Evolutionary conservation across 345 rosid genomes (phyloP), one percentile per base, ranked within the genome.

Genomic region (Crucihimalaya himalaica): DNA sequence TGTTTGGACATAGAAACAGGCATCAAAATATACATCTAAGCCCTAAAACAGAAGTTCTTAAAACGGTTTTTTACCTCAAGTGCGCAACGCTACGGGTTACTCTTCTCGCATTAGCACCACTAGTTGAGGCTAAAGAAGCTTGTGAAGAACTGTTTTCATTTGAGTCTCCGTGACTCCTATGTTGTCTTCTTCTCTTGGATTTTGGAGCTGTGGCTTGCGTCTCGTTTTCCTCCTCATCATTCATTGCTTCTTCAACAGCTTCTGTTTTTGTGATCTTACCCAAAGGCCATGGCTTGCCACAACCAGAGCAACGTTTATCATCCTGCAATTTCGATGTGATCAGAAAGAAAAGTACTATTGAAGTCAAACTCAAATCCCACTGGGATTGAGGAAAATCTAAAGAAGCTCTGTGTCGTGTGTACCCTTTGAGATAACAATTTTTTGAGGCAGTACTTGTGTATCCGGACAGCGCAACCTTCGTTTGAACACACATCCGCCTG

Each of bases 361-460:
- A 28, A 46, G 6, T 48, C 42, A 25, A 47, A 47, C 29, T 18
- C 65, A 66, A 10, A 37, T 13, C 2, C 56, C 46, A 52, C 19
- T n/a, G 20, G 0, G 25, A n/a, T 54, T 43, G 39, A 48, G n/a
- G 72, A 45, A 35, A 64, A 6, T 11, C 18, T 18, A 59, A 57
- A 37, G 8, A 25, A 72, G 32, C 13, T 34, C 13, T 43, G 47
- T 2, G 1, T 83, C 88, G 25, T 31, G 60, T 1, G 0, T 84
- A 91, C 97, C 86, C 62, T 87, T 61, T 68, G 82, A 7, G 84
- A 81, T 70, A 81, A 68, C 73, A 83, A 81, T 79, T 79, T 86
- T 75, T 78, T 72, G 68, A 90, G 85, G 83, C 99, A 95, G 79
- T 92, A 85, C n/a, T 68, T 83, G 81, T 95, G 99, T 46, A 95